Evolutionary conservation across 2,329 filamentous ascomycete species (phyloP).

Genomic region (Lizonia empirigonia): DNA sequence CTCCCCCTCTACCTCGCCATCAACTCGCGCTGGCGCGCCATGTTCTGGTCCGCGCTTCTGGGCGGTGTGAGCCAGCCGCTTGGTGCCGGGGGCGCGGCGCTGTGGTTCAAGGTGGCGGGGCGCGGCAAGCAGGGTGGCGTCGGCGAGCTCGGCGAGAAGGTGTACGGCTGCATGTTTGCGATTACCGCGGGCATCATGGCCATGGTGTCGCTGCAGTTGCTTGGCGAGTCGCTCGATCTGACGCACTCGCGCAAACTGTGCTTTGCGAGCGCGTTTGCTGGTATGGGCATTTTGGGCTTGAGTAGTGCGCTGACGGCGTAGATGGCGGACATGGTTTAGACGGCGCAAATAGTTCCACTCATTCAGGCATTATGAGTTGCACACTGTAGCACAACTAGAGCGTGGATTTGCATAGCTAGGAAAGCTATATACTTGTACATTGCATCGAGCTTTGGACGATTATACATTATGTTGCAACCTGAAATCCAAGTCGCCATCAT

Average conservation of each 20-base stretch:
- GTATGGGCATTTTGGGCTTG: slow-evolving; percentile 85
- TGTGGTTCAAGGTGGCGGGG: slow-evolving; percentile 80
- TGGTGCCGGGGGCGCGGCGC: slow-evolving; percentile 79
- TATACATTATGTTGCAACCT: too few species aligned
- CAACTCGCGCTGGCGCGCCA: slow-evolving; percentile 77
- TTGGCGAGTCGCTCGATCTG: slow-evolving; percentile 82
- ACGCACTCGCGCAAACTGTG: slow-evolving; percentile 80
- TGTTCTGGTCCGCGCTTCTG: slow-evolving; percentile 80
- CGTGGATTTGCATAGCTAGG: too few species aligned
- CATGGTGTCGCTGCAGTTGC: slow-evolving; percentile 86
- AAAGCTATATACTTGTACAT: too few species aligned
- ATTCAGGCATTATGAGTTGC: too few species aligned
- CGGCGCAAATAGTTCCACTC: neutral
- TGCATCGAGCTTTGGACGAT: too few species aligned
- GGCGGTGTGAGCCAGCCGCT: slow-evolving; percentile 87
- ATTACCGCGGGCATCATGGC: slow-evolving; percentile 94
- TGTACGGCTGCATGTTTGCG: slow-evolving; percentile 84
- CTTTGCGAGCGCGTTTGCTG: slow-evolving; percentile 79
- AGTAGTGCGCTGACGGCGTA: slow-evolving; percentile 81
- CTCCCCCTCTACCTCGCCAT: slow-evolving; percentile 92
- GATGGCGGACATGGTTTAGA: neutral
- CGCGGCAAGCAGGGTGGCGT: slow-evolving; percentile 51
- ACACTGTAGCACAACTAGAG: too few species aligned
- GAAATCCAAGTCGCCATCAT: too few species aligned
- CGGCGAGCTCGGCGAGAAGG: slow-evolving; percentile 58